Evolutionary conservation across 2,329 filamentous ascomycete genomes (phyloP), one percentile per base, ranked within the genome.

Genomic region (Neofusicoccum umdonicola): DNA sequence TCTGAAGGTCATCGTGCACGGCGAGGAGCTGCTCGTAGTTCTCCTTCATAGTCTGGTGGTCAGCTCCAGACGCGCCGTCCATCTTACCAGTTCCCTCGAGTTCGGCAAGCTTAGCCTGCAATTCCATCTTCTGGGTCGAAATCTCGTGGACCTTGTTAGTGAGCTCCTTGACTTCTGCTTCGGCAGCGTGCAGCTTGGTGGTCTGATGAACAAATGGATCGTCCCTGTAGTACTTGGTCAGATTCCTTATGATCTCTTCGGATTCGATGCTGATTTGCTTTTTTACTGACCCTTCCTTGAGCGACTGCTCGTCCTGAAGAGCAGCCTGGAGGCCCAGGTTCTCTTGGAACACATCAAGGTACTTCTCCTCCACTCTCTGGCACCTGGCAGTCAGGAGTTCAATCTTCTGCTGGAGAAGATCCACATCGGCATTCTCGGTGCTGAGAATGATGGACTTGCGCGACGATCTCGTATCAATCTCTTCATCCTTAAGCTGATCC

Each of bases 281-380:
- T 70, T 47, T 77, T 19, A 63, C 61, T 45, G 13, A 63, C 61
- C 48, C 61, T 56, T 63, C 61, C 74, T 52, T 78, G 72, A 62
- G 73, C 73, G 54, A 70, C 19, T 65, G 34, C 50, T 65, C 71
- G 9, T 71, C 68, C 71, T 76, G 75, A 61, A 79, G 70, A 31
- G 78, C 75, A 4, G 76, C 75, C 47, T 74, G 71, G 19, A 78
- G 64, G 1, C 76, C 76, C 9, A 77, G 63, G 60, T 78, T 78
- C 62, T 80, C 78, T 56, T 78, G 75, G 70, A 78, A 75, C 34
- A 78, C 74, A 67, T 79, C 77, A 35, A 80, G 72, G 27, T 77
- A 79, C 62, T 79, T 76, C 15, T 71, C 68, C 65, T 80, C 77
- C 6, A 79, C 68, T 6, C 72, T 75, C 68, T 73, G 75, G 64